Evolutionary conservation across 805 yeast genomes (phyloP).

Genomic region (Jamesozyma piceae): DNA sequence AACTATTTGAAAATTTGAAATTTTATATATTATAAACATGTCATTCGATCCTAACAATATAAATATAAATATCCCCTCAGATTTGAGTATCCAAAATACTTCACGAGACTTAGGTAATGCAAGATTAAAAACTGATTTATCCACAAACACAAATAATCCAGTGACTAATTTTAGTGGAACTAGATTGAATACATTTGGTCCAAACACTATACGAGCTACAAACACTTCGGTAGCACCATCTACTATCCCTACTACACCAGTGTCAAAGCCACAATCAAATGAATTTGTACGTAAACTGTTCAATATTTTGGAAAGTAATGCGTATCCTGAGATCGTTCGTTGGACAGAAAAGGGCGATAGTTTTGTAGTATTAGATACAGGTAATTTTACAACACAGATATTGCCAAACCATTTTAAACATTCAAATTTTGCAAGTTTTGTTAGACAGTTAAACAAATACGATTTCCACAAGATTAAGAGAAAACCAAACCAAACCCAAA

Average conservation of each 20-base stretch:
- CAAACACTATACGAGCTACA: background rate
- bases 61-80: background rate
- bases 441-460: slow-evolving; percentile 89
- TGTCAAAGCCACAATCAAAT: slow-evolving; percentile 37
- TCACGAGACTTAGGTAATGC: background rate
- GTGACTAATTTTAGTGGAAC: background rate
- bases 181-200: background rate
- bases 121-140: background rate
- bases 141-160: background rate
- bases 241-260: background rate
- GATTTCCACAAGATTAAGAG: slow-evolving; percentile 93
- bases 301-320: slow-evolving; percentile 76
- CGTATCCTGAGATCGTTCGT: slow-evolving; percentile 63
- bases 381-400: slow-evolving; percentile 79
- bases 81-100: background rate
- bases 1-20: too few species aligned
- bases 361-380: slow-evolving; percentile 82
- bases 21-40: too few species aligned
- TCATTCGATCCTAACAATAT: background rate
- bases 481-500: slow-evolving; percentile 50
- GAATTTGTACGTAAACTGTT: slow-evolving; percentile 73
- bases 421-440: slow-evolving; percentile 88
- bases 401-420: slow-evolving; percentile 92
- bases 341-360: slow-evolving; percentile 85
- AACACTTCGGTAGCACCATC: background rate